Conservation (phyloP, 371 early-diverging fungal species). For the Rhizomucor miehei region DNA sequence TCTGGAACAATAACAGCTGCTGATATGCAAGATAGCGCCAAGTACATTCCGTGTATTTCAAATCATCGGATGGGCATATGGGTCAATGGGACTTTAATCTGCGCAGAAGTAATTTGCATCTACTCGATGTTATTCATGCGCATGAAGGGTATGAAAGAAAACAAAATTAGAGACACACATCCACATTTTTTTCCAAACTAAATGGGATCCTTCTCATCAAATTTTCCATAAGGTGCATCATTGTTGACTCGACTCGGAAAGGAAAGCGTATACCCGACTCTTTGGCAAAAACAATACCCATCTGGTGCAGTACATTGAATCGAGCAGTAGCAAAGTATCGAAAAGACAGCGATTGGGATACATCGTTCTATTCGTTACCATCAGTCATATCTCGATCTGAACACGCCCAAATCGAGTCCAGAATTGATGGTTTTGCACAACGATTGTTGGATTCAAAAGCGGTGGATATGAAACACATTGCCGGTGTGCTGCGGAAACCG, state of each 20-base stretch:
- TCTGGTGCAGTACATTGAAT: slow-evolving; percentile 84
- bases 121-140: slow-evolving; percentile 54
- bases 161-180: not conserved
- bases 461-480: slow-evolving; percentile 48
- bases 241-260: slow-evolving; percentile 84
- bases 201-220: not conserved
- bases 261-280: slow-evolving; percentile 87
- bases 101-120: slow-evolving; percentile 73
- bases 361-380: slow-evolving; percentile 61
- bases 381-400: slow-evolving; percentile 69
- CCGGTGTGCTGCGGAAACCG: slow-evolving; percentile 53
- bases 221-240: slow-evolving; percentile 52
- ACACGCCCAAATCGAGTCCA: slow-evolving; percentile 62
- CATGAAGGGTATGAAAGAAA: slow-evolving; percentile 49
- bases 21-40: too few species aligned
- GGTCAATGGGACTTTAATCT: slow-evolving; percentile 82
- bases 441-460: slow-evolving; percentile 38
- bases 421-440: slow-evolving; percentile 60
- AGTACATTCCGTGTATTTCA: slow-evolving; percentile 76
- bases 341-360: slow-evolving; percentile 25
- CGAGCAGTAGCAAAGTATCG: slow-evolving; percentile 34
- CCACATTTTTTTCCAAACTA: not conserved
- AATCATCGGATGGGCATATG: slow-evolving; percentile 90
- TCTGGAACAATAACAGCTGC: too few species aligned
- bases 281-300: slow-evolving; percentile 82